Base-by-base conservation (phyloP, 257 asterid genomes). In the Przewalskia tangutica region DNA sequence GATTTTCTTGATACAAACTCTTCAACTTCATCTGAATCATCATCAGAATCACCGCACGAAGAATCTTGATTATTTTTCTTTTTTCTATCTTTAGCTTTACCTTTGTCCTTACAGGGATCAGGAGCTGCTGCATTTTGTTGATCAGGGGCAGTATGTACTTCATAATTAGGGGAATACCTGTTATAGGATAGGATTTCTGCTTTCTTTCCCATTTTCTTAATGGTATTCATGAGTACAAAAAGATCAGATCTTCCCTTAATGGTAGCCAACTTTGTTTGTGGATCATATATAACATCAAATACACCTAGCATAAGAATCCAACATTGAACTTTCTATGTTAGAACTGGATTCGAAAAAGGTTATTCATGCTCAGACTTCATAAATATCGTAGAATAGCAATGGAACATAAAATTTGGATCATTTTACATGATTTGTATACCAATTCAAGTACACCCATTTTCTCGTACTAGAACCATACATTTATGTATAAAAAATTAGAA, bases 211-310 rank as follows among this genome's bases (percentile, higher is more conserved):
- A 83, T 54, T 82, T 81, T 77, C 54, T 70, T 40, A 8, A 86
- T 85, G 40, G 62, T 36, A 14, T 85, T 36, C 38, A 81, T 12
- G 64, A 86, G 64, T 20, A 59, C 12, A 11, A n/a, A 42, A 2
- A 89, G 82, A 46, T 87, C 88, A 51, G 84, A 87, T 68, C 59
- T 75, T 71, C 91, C 91, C 53, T 55, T 81, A 23, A 86, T 84
- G 6, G 77, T 34, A 16, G 83, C 84, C 58, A 85, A 76, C 34
- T 66, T 64, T 84, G 83, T 77, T 65, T 82, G 80, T 77, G 83
- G 83, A 80, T 84, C 86, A 56, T 50, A 32, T 11, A 56, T 62
- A 20, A 89, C 82, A 44, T 84, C 81, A 54, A 50, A 63, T 11
- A 85, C 85, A 3, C 91, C 88, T 86, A 9, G 27, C 4, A 48